Conservation (phyloP, 2,329 filamentous ascomycete species). For the Fonsecaea pedrosoi region DNA sequence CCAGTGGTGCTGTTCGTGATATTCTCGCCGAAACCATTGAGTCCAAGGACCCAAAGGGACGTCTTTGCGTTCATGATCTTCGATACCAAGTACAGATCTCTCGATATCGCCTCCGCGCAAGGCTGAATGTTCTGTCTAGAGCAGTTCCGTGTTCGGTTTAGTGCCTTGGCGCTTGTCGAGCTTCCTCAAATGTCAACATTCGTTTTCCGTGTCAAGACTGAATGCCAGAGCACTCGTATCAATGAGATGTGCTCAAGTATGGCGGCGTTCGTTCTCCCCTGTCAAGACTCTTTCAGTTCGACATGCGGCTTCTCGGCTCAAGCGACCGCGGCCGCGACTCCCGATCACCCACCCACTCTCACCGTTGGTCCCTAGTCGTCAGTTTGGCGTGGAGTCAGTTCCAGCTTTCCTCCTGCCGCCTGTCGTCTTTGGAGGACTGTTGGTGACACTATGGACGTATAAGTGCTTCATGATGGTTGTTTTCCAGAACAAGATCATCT, state of each 20-base stretch:
- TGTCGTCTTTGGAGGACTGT: constrained; percentile 68
- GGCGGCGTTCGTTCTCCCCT: not conserved
- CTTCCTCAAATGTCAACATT: not conserved
- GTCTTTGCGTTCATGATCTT: not conserved
- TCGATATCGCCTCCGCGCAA: not conserved
- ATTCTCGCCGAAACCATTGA: not conserved
- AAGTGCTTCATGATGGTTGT: constrained; percentile 75
- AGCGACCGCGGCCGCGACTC: not conserved
- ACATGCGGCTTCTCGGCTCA: not conserved
- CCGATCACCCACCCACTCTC: too few species aligned
- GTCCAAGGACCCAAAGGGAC: not conserved
- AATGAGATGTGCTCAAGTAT: constrained; percentile 18
- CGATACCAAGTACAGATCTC: not conserved
- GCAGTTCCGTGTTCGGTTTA: not conserved
- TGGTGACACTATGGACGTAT: constrained; percentile 68
- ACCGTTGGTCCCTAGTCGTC: constrained; percentile 12
- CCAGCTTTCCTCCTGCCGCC: constrained; percentile 67
- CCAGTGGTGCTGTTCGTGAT: not conserved
- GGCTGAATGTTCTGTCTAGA: constrained; percentile 1
- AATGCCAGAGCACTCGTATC: constrained; percentile 4
- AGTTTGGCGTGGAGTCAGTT: constrained; percentile 42
- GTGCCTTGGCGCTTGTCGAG: constrained; percentile 1
- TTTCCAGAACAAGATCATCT: constrained; percentile 83
- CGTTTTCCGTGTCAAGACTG: not conserved
- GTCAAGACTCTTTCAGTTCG: not conserved